Evolutionary conservation across 2,329 filamentous ascomycete genomes (phyloP), one percentile per base, ranked within the genome.

Genomic region (Torrubiella hemipterigena): DNA sequence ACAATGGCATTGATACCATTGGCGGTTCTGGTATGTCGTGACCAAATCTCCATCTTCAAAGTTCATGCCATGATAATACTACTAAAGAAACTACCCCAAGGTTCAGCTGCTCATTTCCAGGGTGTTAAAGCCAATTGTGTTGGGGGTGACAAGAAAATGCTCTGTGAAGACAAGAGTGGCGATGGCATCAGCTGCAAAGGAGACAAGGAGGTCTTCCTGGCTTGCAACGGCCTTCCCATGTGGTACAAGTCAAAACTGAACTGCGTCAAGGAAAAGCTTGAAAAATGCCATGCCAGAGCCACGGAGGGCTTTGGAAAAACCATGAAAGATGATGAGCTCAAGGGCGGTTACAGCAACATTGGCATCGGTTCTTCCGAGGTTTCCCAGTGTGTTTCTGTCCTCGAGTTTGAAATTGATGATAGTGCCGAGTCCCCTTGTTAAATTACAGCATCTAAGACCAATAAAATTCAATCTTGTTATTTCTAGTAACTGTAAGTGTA

Each of bases 1-100:
- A 31, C 21, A 31, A 31, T n/a, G 30, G 30, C 11, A 31, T 31
- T 12, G 30, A 31, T 22, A 31, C 30, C 14, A 31, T 31, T 15
- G 30, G 30, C 17, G 30, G 22, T 12, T 31, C 30, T 5, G 30
- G 30, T 19, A 31, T n/a, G 11, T 22, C 20, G 8, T 22, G 20
- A n/a, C 20, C 20, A n/a, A n/a, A n/a, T n/a, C n/a, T n/a, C n/a
- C n/a, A n/a, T n/a, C n/a, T n/a, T n/a, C n/a, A n/a, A n/a, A n/a
- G n/a, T n/a, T n/a, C n/a, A n/a, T n/a, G n/a, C n/a, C n/a, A n/a
- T n/a, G n/a, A n/a, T n/a, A n/a, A n/a, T n/a, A n/a, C n/a, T n/a
- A 7, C 20, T n/a, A 7, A 7, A 22, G 20, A 22, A 9, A 28
- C 12, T 28, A 16, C 26, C 11, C 15, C 5, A 9, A 28, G 27